phyloP scores from a whole-genome alignment of 768 basidiomycete species.

The Panus rudis region DNA sequence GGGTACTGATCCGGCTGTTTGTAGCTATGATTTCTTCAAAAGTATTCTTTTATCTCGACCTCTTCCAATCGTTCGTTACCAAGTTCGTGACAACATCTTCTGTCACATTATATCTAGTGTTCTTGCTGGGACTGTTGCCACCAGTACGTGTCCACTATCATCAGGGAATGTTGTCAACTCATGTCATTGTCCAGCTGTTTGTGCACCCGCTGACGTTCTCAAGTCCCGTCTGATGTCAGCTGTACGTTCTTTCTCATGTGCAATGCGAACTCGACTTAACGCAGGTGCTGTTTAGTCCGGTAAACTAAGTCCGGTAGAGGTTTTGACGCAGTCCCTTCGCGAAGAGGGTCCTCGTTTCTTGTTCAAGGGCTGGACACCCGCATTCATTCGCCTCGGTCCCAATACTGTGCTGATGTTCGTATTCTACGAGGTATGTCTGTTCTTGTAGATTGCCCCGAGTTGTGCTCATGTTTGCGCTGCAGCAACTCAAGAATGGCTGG shows the following conservation, averaged over 20 bases:
- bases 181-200: conserved; percentile 46
- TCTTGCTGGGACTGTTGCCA: conserved; percentile 69
- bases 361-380: conserved; percentile 88
- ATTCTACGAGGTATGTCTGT: conserved; percentile 60
- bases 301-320: conserved; percentile 38
- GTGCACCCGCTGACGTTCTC: conserved; percentile 73
- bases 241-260: conserved; percentile 31
- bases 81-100: conserved; percentile 56
- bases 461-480: neutral
- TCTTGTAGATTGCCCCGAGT: conserved; percentile 1
- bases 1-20: neutral
- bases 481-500: conserved; percentile 75
- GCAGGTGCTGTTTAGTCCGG: conserved; percentile 35
- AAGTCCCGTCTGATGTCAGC: conserved; percentile 73
- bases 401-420: conserved; percentile 83
- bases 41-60: conserved; percentile 41
- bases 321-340: conserved; percentile 52
- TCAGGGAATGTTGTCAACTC: neutral
- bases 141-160: conserved; percentile 43
- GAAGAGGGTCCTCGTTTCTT: conserved; percentile 74
- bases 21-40: conserved; percentile 77
- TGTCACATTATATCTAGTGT: conserved; percentile 65
- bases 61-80: conserved; percentile 50
- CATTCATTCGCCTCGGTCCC: conserved; percentile 77
- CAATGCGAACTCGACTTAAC: conserved; percentile 1